These are phyloP conservation scores for Alternaria gaisen DNA, from an alignment of 2,329 filamentous ascomycete genomes.

Conservation along the genomic window DNA sequence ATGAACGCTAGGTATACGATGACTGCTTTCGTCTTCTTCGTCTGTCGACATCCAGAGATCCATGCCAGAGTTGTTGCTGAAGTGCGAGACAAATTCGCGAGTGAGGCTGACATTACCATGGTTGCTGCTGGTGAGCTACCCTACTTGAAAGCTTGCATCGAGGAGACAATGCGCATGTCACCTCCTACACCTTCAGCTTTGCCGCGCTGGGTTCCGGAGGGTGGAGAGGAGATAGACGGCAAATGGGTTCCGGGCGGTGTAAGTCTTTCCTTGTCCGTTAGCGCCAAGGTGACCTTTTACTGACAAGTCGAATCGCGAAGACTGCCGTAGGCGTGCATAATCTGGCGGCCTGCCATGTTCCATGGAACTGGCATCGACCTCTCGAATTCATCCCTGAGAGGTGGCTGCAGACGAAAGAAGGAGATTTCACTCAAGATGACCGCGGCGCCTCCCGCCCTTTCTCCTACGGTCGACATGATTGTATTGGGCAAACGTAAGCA, in stretches of 20 bases:
- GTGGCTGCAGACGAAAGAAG: constrained; percentile 10
- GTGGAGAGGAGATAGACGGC: constrained; percentile 10
- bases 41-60: neutral
- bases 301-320: constrained; percentile 1
- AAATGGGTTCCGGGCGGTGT: constrained; percentile 10
- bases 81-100: constrained; percentile 6
- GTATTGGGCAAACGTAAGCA: constrained; percentile 9
- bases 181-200: constrained; percentile 9
- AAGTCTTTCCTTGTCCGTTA: neutral
- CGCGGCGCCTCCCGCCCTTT: constrained; percentile 9
- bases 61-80: neutral
- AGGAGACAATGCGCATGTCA: constrained; percentile 6
- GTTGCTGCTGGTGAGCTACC: constrained; percentile 7
- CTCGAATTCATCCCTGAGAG: constrained; percentile 11
- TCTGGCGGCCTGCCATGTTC: constrained; percentile 5
- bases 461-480: constrained; percentile 11
- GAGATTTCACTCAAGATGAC: constrained; percentile 6
- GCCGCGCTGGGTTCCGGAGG: constrained; percentile 9
- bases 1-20: neutral
- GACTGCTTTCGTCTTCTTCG: constrained; percentile 8
- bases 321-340: constrained; percentile 10
- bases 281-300: neutral
- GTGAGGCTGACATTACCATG: constrained; percentile 7
- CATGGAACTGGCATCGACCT: constrained; percentile 11
- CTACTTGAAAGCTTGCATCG: constrained; percentile 9